Percentiles rank a stretch among this genome's conserved stretches.
phyloP scores from a whole-genome alignment of 371 early-diverging fungal genomes.

The Syncephalis plumigaleata region DNA sequence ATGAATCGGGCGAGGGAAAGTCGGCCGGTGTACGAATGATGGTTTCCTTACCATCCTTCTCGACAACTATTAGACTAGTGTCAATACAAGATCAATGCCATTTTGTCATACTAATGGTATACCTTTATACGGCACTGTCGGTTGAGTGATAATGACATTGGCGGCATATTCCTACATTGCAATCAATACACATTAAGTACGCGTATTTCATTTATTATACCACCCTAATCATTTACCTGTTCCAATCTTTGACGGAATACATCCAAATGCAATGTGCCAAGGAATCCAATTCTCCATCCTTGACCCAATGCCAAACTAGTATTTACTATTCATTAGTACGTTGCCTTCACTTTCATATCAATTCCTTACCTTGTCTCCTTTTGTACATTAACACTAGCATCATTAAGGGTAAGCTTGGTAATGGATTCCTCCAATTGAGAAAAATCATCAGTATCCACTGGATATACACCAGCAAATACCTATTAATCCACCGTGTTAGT shows the following conservation, averaged over 20 bases:
- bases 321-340: background rate
- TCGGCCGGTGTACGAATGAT: slow-evolving; percentile 77
- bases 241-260: slow-evolving; percentile 90
- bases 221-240: slow-evolving; percentile 33
- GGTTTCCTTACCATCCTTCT: slow-evolving; percentile 29
- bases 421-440: slow-evolving; percentile 75
- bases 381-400: slow-evolving; percentile 77
- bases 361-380: slow-evolving; percentile 54
- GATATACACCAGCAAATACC: slow-evolving; percentile 88
- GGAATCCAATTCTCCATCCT: slow-evolving; percentile 92
- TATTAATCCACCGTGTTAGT: background rate
- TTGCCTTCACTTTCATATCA: background rate
- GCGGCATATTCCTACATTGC: slow-evolving; percentile 71
- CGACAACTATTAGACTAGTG: slow-evolving; percentile 19
- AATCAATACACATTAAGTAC: background rate
- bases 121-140: slow-evolving; percentile 81
- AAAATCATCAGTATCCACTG: slow-evolving; percentile 79
- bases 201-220: no score
- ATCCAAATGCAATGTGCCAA: slow-evolving; percentile 95
- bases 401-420: slow-evolving; percentile 82
- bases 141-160: slow-evolving; percentile 78
- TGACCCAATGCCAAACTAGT: slow-evolving; percentile 71
- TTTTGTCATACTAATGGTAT: background rate
- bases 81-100: background rate
- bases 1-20: slow-evolving; percentile 67